Evolutionary conservation across 768 basidiomycete species (phyloP), one percentile per base, ranked within the genome.

Genomic region (Lanmaoa rubissima): DNA sequence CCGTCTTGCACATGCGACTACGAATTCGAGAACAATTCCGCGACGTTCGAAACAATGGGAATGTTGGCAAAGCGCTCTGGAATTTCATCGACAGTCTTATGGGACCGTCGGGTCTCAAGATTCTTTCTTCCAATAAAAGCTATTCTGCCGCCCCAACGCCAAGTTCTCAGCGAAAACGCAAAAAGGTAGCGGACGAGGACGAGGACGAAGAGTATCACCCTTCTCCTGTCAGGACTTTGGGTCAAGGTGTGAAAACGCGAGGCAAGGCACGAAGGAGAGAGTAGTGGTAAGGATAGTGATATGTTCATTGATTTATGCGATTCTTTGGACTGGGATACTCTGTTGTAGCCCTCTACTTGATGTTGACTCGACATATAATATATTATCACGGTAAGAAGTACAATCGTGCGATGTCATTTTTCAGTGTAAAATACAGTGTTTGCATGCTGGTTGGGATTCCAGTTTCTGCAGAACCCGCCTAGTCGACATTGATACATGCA

Each of bases 21-120:
- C 68, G 76, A 21, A 77, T 90, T 24, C 82, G 88, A 53, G 71
- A 75, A 34, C 69, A 78, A 48, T 85, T 82, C 69, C 75, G 71
- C 28, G 90, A 92, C 66, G 75, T 93, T 49, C 83, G 88, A 38
- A 76, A 83, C 58, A 91, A 91, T 63, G 72, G 66, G 3, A 65
- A 66, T 2, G 81, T 89, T 11, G 78, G 80, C 53, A 79, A 75
- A 48, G 76, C 77, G 13, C 69, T 90, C 55, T 89, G 88, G 88
- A 64, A 64, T 6, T 77, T 81, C 61, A 77, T 90, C 60, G 71
- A 79, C 28, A 64, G 79, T 41, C 67, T 73, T 36, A 64, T 70
- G 53, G 72, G 74, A 48, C 74, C 74, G 2, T 65, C 65, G 13
- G 69, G 63, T 46, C 61, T 72, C 13, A 62, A 64, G 19, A 54